Evolutionary conservation across 1,284 basidiomycete genomes (phyloP).

Genomic region (Lentinus polychrous): DNA sequence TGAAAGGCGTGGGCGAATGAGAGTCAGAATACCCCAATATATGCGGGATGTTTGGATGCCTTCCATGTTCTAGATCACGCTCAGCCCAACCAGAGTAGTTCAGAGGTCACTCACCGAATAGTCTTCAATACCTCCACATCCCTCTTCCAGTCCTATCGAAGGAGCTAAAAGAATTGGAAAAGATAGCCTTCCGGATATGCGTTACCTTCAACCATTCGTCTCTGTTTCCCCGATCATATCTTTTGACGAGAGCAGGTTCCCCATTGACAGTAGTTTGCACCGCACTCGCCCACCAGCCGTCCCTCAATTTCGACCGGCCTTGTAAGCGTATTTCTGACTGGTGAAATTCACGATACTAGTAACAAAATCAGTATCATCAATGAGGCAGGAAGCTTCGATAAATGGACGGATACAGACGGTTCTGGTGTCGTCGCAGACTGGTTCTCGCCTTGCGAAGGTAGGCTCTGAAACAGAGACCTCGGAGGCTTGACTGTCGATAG

Average conservation of each 20-base stretch:
- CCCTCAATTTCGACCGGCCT: slow-evolving; percentile 28
- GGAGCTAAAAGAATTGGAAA: not conserved
- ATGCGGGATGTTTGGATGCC: slow-evolving; percentile 48
- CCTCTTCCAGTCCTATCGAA: slow-evolving; percentile 38
- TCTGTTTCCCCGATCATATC: slow-evolving; percentile 32
- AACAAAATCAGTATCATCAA: not conserved
- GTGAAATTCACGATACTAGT: slow-evolving; percentile 43
- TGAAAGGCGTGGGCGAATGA: slow-evolving; percentile 39
- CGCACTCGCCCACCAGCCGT: slow-evolving; percentile 42
- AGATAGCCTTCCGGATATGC: not conserved
- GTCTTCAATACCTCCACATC: slow-evolving; percentile 46
- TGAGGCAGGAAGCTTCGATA: not conserved
- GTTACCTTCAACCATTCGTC: slow-evolving; percentile 28
- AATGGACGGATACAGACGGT: too few relatives aligned
- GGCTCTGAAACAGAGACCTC: too few relatives aligned
- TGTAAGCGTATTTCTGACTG: slow-evolving; percentile 38
- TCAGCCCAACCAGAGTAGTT: too few relatives aligned
- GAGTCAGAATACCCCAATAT: slow-evolving; percentile 46
- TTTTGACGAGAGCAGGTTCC: slow-evolving; percentile 33
- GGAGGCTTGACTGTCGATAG: too few relatives aligned
- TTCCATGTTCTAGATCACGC: too few relatives aligned
- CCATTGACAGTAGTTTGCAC: slow-evolving; percentile 35
- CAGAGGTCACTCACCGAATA: slow-evolving; percentile 34
- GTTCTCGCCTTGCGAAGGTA: too few relatives aligned
- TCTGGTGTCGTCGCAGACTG: too few relatives aligned